Evolutionary conservation across 225 moss, liverwort and hornwort species (phyloP).

Genomic region (Straminergon stramineum): DNA sequence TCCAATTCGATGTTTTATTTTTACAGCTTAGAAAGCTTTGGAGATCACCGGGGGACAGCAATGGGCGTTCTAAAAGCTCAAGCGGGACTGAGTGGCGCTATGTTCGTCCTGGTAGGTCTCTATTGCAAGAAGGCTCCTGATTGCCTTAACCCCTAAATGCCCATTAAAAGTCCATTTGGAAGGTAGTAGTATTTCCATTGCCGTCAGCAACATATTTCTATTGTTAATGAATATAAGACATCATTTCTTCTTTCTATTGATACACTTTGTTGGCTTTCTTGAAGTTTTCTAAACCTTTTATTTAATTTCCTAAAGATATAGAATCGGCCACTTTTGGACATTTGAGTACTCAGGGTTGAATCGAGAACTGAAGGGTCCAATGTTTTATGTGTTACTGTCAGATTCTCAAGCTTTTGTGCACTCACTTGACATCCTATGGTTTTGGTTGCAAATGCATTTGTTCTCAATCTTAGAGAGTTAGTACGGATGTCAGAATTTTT

Average conservation of each 20-base stretch:
- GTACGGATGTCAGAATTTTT: background rate
- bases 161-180: background rate
- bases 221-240: background rate
- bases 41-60: slow-evolving; percentile 45
- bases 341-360: background rate
- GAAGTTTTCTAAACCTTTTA: background rate
- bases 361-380: background rate
- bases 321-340: background rate
- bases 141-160: background rate
- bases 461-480: background rate
- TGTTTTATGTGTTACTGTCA: background rate
- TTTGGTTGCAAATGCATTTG: background rate
- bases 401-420: background rate
- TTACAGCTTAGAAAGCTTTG: slow-evolving; percentile 53
- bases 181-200: background rate
- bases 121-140: background rate
- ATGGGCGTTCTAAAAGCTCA: slow-evolving; percentile 55
- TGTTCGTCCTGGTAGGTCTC: slow-evolving; percentile 45
- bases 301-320: background rate
- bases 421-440: background rate
- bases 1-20: background rate
- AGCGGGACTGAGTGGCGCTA: slow-evolving; percentile 59
- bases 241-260: background rate
- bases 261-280: background rate
- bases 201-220: background rate